A percentile compares a stretch with the other conserved stretches of the same genome.
phyloP scores from a whole-genome alignment of 345 rosid genomes.

The Lepidium sativum region DNA sequence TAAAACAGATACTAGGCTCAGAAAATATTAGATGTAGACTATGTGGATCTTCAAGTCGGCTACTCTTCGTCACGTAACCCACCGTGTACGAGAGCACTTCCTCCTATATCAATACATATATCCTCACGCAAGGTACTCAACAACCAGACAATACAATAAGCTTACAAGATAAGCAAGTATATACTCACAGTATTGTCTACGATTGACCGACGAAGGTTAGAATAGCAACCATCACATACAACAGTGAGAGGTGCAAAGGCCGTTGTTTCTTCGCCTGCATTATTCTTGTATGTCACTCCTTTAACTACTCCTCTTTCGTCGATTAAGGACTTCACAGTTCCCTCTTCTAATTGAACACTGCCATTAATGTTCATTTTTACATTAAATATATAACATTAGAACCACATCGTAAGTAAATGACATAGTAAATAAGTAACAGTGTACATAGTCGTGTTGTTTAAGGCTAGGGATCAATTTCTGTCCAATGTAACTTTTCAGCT shows the following conservation, averaged over 20 bases:
- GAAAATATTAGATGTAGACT: background rate
- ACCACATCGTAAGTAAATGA: too few relatives aligned
- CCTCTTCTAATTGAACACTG: constrained; percentile 34
- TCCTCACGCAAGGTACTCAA: background rate
- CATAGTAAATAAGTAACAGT: too few relatives aligned
- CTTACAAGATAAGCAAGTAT: background rate
- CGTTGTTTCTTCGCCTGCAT: constrained; percentile 30
- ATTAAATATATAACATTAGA: too few relatives aligned
- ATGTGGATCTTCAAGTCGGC: constrained; percentile 18
- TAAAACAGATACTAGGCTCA: background rate
- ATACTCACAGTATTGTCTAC: constrained; percentile 42
- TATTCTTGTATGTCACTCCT: constrained; percentile 58
- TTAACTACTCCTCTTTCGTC: constrained; percentile 52
- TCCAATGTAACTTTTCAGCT: too few relatives aligned
- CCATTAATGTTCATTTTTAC: background rate
- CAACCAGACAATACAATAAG: background rate
- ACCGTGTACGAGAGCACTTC: constrained; percentile 22
- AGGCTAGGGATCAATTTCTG: too few relatives aligned
- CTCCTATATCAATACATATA: constrained; percentile 4
- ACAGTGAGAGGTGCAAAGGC: constrained; percentile 59
- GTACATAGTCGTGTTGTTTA: too few relatives aligned
- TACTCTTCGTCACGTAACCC: constrained; percentile 19
- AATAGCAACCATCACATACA: constrained; percentile 67
- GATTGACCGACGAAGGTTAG: constrained; percentile 61
- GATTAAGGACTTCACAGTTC: constrained; percentile 49